Percentiles rank a stretch among this genome's conserved stretches.
Evolutionary conservation across 768 basidiomycete species (phyloP).

Genomic region (Mrakia blollopis): DNA sequence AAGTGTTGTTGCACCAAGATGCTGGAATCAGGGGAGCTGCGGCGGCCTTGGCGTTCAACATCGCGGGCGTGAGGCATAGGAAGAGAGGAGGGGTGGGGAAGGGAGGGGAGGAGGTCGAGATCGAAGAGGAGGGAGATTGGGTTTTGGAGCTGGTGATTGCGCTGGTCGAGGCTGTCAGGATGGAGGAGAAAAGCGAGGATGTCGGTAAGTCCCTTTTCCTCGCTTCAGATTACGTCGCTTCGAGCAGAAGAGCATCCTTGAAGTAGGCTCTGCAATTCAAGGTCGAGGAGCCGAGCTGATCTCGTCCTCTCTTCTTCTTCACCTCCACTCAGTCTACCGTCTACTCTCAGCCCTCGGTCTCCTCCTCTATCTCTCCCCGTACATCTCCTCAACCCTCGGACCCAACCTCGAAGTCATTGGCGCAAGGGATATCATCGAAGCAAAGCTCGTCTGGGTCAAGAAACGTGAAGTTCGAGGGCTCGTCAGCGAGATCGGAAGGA

Average conservation of each 20-base stretch:
- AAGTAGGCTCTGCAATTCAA: too few species aligned
- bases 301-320: constrained; percentile 8
- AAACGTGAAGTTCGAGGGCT: constrained; percentile 49
- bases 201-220: constrained; percentile 57
- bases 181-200: constrained; percentile 70
- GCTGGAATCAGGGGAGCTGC: constrained; percentile 66
- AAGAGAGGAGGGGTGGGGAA: not conserved
- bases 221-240: not conserved
- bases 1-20: constrained; percentile 65
- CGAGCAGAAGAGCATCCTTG: too few species aligned
- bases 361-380: constrained; percentile 69
- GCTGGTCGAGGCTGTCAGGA: constrained; percentile 68
- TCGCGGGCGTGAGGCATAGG: constrained; percentile 62
- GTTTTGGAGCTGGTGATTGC: constrained; percentile 78
- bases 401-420: constrained; percentile 69
- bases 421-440: constrained; percentile 52
- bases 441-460: constrained; percentile 50
- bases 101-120: constrained; percentile 34
- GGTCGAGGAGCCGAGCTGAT: not conserved
- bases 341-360: constrained; percentile 72
- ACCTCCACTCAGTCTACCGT: constrained; percentile 61
- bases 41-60: constrained; percentile 75
- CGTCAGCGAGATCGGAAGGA: constrained; percentile 18
- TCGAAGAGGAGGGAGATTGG: constrained; percentile 68
- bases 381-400: constrained; percentile 53